phyloP scores from a whole-genome alignment of 768 basidiomycete species.

The Macrolepiota albuminosa region DNA sequence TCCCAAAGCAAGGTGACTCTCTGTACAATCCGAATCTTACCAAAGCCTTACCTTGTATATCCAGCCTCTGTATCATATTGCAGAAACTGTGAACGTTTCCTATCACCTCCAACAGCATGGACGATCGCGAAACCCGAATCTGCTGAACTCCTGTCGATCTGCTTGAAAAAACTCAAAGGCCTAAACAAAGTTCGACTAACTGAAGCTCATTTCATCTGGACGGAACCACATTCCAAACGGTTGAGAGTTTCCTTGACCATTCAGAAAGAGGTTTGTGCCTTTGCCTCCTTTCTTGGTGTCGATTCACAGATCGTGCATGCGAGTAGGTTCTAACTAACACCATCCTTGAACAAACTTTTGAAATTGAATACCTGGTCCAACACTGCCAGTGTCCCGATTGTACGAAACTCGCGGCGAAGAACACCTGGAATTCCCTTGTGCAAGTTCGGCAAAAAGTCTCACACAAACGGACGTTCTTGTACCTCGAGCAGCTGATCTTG shows the following conservation, averaged over 20 bases:
- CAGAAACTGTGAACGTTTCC: constrained; percentile 93
- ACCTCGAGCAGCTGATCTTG: constrained; percentile 93
- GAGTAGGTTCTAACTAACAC: constrained; percentile 87
- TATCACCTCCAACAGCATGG: constrained; percentile 89
- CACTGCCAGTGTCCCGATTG: constrained; percentile 96
- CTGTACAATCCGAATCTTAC: not conserved
- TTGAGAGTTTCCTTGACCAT: constrained; percentile 92
- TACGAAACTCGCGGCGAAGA: constrained; percentile 91
- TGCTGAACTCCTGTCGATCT: constrained; percentile 88
- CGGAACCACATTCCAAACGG: constrained; percentile 95
- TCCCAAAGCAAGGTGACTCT: constrained; percentile 84
- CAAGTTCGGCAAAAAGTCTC: constrained; percentile 99
- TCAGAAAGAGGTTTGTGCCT: constrained; percentile 83
- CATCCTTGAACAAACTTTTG: constrained; percentile 95
- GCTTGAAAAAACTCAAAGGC: constrained; percentile 92
- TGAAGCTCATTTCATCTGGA: constrained; percentile 99
- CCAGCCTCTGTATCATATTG: constrained; percentile 88
- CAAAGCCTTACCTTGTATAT: not conserved
- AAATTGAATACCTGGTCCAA: constrained; percentile 93
- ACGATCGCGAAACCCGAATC: constrained; percentile 84
- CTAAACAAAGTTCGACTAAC: constrained; percentile 91
- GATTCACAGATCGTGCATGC: not conserved
- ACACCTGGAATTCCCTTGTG: constrained; percentile 97
- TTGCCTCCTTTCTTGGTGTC: not conserved
- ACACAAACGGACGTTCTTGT: constrained; percentile 97